phyloP scores from a whole-genome alignment of 2,329 filamentous ascomycete genomes.

The Alternaria arborescens region DNA sequence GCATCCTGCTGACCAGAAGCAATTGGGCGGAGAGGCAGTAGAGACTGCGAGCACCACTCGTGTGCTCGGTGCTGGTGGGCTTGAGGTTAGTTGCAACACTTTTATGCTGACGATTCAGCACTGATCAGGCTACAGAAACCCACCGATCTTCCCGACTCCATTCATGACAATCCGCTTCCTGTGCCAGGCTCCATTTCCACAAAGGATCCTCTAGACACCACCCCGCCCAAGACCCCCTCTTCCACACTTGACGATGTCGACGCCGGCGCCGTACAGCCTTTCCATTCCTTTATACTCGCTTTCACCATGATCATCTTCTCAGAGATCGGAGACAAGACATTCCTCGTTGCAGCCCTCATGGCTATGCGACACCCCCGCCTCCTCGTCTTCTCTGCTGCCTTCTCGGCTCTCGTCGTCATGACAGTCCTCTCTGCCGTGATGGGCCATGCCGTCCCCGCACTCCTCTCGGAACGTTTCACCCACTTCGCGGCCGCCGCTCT shows the following conservation, averaged over 20 bases:
- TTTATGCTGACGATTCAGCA: not conserved
- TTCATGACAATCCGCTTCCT: slow-evolving; percentile 76
- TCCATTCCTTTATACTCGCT: slow-evolving; percentile 90
- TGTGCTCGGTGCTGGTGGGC: slow-evolving; percentile 47
- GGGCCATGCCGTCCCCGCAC: slow-evolving; percentile 87
- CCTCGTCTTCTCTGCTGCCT: slow-evolving; percentile 94
- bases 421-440: slow-evolving; percentile 91
- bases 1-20: slow-evolving; percentile 80
- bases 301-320: slow-evolving; percentile 98
- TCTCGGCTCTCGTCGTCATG: slow-evolving; percentile 90
- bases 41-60: slow-evolving; percentile 25
- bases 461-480: slow-evolving; percentile 90
- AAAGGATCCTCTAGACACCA: slow-evolving; percentile 63
- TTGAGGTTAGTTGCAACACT: slow-evolving; percentile 42
- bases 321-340: slow-evolving; percentile 98
- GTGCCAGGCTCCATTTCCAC: slow-evolving; percentile 70
- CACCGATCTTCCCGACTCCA: slow-evolving; percentile 78
- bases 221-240: slow-evolving; percentile 33
- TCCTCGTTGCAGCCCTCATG: slow-evolving; percentile 96
- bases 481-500: slow-evolving; percentile 84
- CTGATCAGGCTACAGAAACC: slow-evolving; percentile 69
- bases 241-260: slow-evolving; percentile 53
- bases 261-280: slow-evolving; percentile 74
- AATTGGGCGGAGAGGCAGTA: slow-evolving; percentile 46
- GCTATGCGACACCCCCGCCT: slow-evolving; percentile 97